Evolutionary conservation across 345 rosid genomes (phyloP).

Genomic region (Anacardium occidentale): DNA sequence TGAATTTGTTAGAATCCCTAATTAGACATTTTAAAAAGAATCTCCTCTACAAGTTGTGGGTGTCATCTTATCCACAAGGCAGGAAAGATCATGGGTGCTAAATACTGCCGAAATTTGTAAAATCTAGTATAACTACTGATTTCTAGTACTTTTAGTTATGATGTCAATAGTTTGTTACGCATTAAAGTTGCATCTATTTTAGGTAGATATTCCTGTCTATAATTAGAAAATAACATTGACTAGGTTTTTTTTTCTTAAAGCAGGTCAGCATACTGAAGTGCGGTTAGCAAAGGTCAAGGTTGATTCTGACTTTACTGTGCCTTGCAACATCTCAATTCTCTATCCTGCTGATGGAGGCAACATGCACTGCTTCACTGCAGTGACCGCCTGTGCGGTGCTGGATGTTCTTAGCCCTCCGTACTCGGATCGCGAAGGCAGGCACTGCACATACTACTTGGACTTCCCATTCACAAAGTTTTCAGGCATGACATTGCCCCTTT

Average conservation of each 20-base stretch:
- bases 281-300: constrained; percentile 76
- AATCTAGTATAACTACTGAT: no score
- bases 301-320: constrained; percentile 61
- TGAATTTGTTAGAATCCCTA: no score
- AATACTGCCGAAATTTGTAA: neutral
- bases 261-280: constrained; percentile 47
- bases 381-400: constrained; percentile 82
- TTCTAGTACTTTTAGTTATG: no score
- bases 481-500: constrained; percentile 39
- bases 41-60: neutral
- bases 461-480: constrained; percentile 47
- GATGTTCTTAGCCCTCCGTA: constrained; percentile 96
- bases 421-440: constrained; percentile 67
- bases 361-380: constrained; percentile 89
- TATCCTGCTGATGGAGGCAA: constrained; percentile 95
- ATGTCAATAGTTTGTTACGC: no score
- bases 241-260: constrained; percentile 17
- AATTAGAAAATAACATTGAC: neutral
- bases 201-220: neutral
- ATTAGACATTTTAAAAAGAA: neutral
- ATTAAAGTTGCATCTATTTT: no score
- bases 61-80: neutral
- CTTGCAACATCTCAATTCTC: constrained; percentile 74
- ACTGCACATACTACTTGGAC: constrained; percentile 69
- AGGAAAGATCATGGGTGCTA: neutral